phyloP scores from a whole-genome alignment of 2,329 filamentous ascomycete genomes.

The Colletotrichum noveboracense region DNA sequence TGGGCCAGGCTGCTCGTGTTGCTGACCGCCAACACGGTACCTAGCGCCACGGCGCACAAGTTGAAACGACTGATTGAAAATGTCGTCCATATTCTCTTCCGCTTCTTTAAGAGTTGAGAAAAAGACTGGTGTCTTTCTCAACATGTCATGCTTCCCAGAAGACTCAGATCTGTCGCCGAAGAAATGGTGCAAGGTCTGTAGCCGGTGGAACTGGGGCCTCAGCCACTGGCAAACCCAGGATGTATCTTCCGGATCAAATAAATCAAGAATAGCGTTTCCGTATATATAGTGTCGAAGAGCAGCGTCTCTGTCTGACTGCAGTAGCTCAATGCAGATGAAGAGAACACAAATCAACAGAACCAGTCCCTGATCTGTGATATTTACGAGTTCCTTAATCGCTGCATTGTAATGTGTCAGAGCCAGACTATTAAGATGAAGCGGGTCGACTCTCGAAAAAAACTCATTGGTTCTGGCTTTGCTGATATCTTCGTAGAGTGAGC shows the following conservation, averaged over 20 bases:
- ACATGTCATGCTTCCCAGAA: constrained; percentile 14
- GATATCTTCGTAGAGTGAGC: constrained; percentile 46
- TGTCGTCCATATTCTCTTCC: constrained; percentile 31
- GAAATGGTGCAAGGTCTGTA: neutral
- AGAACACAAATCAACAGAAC: constrained; percentile 52
- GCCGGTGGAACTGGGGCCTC: neutral
- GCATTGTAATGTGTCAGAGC: constrained; percentile 31
- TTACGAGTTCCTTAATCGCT: constrained; percentile 27
- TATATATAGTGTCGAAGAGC: constrained; percentile 37
- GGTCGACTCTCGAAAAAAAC: neutral
- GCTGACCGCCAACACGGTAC: constrained; percentile 27
- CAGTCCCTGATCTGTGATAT: constrained; percentile 27
- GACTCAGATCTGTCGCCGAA: neutral
- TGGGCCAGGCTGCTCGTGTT: neutral
- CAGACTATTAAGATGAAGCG: neutral
- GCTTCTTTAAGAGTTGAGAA: constrained; percentile 28
- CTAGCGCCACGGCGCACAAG: constrained; percentile 32
- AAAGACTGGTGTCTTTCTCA: neutral
- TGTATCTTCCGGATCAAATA: neutral
- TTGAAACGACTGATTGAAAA: constrained; percentile 30
- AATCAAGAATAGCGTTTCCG: constrained; percentile 3
- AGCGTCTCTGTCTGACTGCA: constrained; percentile 50
- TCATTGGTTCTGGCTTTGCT: neutral
- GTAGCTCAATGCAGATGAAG: constrained; percentile 58
- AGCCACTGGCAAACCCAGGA: neutral